phyloP scores from a whole-genome alignment of 2,329 filamentous ascomycete genomes.

The Dothidotthia symphoricarpi region DNA sequence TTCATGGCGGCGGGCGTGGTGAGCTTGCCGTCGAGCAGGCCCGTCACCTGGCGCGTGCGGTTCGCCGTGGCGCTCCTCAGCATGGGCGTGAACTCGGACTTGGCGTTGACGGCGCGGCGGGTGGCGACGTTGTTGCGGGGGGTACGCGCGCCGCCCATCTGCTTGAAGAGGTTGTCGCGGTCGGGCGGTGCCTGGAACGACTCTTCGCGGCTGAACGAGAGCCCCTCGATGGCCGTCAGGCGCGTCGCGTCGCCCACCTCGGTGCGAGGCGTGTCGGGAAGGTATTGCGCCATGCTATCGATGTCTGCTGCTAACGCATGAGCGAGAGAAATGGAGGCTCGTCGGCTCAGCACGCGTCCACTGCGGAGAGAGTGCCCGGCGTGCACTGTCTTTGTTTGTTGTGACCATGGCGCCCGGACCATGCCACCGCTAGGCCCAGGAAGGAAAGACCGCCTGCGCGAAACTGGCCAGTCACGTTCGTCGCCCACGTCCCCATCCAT shows the following conservation, averaged over 20 bases:
- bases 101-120: slow-evolving; percentile 54
- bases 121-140: slow-evolving; percentile 69
- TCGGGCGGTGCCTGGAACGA: slow-evolving; percentile 77
- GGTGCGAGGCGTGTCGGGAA: slow-evolving; percentile 82
- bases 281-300: slow-evolving; percentile 45
- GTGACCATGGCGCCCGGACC: too few species aligned
- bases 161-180: slow-evolving; percentile 70
- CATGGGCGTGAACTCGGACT: slow-evolving; percentile 87
- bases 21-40: slow-evolving; percentile 37
- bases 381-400: too few species aligned
- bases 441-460: too few species aligned
- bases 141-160: slow-evolving; percentile 67
- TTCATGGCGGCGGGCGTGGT: slow-evolving; percentile 66
- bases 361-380: too few species aligned
- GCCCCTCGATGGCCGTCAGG: slow-evolving; percentile 56
- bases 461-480: slow-evolving; percentile 22
- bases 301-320: slow-evolving; percentile 28
- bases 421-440: not conserved
- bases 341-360: slow-evolving; percentile 1
- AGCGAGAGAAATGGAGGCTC: slow-evolving; percentile 26
- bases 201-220: slow-evolving; percentile 83
- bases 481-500: slow-evolving; percentile 10
- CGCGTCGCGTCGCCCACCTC: slow-evolving; percentile 82
- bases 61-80: slow-evolving; percentile 79
- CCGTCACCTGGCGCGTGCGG: slow-evolving; percentile 49